phyloP scores from a whole-genome alignment of 345 rosid genomes.

The Bretschneidera sinensis region DNA sequence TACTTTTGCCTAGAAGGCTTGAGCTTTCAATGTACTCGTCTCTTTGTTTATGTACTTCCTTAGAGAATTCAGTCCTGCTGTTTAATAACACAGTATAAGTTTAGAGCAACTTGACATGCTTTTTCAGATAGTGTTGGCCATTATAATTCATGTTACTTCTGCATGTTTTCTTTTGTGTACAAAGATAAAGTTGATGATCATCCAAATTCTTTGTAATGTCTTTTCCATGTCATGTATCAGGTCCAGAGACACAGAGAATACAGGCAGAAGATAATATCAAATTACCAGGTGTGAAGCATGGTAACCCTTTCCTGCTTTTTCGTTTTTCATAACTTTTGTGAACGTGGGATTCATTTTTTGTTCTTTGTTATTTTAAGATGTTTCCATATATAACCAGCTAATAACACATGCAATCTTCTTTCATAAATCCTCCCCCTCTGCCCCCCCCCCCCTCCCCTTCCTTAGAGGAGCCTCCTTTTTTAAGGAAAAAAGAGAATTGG shows the following conservation, averaged over 20 bases:
- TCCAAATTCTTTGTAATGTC: not conserved
- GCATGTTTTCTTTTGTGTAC: not conserved
- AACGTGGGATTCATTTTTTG: too few species aligned
- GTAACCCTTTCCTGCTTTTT: not conserved
- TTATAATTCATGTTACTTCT: not conserved
- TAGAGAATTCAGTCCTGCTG: too few species aligned
- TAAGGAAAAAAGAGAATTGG: too few species aligned
- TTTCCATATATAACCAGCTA: not conserved
- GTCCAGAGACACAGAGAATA: slow-evolving; percentile 73
- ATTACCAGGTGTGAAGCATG: slow-evolving; percentile 56
- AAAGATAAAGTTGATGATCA: not conserved
- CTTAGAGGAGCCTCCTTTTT: not conserved
- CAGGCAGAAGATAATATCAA: slow-evolving; percentile 63
- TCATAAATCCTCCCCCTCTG: not conserved
- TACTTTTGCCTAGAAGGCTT: too few species aligned
- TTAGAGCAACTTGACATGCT: too few species aligned
- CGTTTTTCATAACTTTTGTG: not conserved
- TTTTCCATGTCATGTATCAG: slow-evolving; percentile 25
- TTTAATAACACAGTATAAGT: too few species aligned
- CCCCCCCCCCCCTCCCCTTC: too few species aligned
- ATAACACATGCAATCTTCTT: not conserved
- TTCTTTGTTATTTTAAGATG: not conserved
- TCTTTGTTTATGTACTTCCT: too few species aligned
- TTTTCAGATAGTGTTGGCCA: not conserved
- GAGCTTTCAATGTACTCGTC: too few species aligned